Conservation (phyloP, 1,284 basidiomycete species). For the Cystobasidiaceae sp. region DNA sequence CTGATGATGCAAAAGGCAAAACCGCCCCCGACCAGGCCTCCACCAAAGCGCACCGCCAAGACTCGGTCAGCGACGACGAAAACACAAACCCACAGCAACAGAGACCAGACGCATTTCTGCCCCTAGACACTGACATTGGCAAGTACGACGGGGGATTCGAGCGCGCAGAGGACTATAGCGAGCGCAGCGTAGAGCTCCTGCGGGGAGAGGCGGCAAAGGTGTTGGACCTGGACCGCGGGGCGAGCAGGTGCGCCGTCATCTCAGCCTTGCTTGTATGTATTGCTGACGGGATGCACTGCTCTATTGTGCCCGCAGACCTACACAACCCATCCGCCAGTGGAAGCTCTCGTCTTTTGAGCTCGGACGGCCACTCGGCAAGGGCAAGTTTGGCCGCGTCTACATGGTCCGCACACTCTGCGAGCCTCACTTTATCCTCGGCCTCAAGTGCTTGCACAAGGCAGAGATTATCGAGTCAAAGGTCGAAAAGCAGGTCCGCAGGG, state of each 20-base stretch:
- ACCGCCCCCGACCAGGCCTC: no score
- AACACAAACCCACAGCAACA: neutral
- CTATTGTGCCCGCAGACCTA: constrained; percentile 4
- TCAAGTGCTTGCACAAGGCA: constrained; percentile 96
- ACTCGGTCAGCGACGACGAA: neutral
- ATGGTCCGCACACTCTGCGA: constrained; percentile 88
- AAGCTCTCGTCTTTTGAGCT: constrained; percentile 83
- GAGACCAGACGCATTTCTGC: neutral
- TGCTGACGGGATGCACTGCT: no score
- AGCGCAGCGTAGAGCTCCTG: constrained; percentile 52
- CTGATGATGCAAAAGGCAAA: no score
- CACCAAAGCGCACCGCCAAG: neutral
- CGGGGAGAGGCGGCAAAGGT: constrained; percentile 67
- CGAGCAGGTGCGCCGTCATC: constrained; percentile 34
- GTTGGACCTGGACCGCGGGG: constrained; percentile 69
- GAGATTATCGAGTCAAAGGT: constrained; percentile 83
- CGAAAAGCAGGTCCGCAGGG: constrained; percentile 89
- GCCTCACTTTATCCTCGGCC: constrained; percentile 87
- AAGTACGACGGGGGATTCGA: constrained; percentile 81
- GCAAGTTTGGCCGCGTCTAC: constrained; percentile 98
- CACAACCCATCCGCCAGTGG: constrained; percentile 56
- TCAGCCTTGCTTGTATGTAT: no score
- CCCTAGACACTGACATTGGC: constrained; percentile 58
- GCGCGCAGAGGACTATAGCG: constrained; percentile 55
- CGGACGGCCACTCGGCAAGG: constrained; percentile 91